phyloP scores from a whole-genome alignment of 2,329 filamentous ascomycete genomes.

The Simplicillium sp. region DNA sequence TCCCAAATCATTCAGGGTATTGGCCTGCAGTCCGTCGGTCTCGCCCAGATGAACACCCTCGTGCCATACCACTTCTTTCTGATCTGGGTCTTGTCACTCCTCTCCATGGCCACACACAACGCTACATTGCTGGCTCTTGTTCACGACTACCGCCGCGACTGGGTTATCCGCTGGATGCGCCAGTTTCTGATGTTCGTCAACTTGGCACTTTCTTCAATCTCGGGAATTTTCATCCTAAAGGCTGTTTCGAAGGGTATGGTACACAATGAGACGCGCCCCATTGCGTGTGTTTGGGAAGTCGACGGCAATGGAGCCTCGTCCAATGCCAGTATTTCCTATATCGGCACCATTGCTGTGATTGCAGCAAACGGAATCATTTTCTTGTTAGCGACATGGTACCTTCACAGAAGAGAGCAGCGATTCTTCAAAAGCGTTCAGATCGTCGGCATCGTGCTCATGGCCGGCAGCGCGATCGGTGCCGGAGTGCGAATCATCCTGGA shows the following conservation, averaged over 20 bases:
- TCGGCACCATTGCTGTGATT: constrained; percentile 53
- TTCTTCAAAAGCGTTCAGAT: constrained; percentile 47
- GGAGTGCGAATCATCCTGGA: constrained; percentile 46
- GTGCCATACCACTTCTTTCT: constrained; percentile 63
- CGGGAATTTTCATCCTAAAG: constrained; percentile 46
- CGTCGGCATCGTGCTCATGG: constrained; percentile 44
- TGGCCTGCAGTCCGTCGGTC: constrained; percentile 54
- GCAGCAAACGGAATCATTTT: constrained; percentile 50
- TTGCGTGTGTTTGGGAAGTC: constrained; percentile 50
- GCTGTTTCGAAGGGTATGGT: constrained; percentile 41
- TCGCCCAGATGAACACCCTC: constrained; percentile 48
- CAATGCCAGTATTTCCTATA: constrained; percentile 37
- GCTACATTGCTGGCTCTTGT: constrained; percentile 55
- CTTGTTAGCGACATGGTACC: constrained; percentile 51
- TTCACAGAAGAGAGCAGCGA: constrained; percentile 43
- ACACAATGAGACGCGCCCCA: constrained; percentile 40
- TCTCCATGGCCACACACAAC: constrained; percentile 58
- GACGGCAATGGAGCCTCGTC: constrained; percentile 22
- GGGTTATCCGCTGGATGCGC: constrained; percentile 56
- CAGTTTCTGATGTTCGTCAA: constrained; percentile 59
- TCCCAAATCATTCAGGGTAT: constrained; percentile 62
- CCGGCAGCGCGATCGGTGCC: constrained; percentile 48
- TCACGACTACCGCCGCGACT: constrained; percentile 56
- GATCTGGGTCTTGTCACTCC: constrained; percentile 57
- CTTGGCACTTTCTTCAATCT: constrained; percentile 45